A percentile compares a stretch with the other conserved stretches of the same genome.
Conservation (phyloP, 495 filamentous ascomycete species). For the Aspergillus coremiiformis region DNA sequence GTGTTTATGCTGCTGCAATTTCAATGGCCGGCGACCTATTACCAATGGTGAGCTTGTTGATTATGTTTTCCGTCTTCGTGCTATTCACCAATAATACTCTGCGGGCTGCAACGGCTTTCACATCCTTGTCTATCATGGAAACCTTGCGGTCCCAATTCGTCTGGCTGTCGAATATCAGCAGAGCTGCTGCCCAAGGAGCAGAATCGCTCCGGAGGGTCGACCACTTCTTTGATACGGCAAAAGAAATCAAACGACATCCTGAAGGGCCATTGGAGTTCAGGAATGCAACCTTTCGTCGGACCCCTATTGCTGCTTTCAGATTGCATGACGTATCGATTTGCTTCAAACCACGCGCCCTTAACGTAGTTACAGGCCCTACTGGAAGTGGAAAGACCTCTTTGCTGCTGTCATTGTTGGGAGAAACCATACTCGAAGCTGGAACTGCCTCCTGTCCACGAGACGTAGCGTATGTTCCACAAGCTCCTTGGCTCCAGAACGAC, state of each 20-base stretch:
- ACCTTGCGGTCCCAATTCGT: slow-evolving; percentile 36
- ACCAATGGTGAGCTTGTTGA: slow-evolving; percentile 34
- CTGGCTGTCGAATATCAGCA: slow-evolving; percentile 32
- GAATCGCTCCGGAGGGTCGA: slow-evolving; percentile 43
- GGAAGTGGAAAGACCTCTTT: slow-evolving; percentile 60
- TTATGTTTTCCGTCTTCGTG: slow-evolving; percentile 38
- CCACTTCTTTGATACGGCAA: slow-evolving; percentile 36
- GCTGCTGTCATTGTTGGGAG: slow-evolving; percentile 61
- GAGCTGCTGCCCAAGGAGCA: slow-evolving; percentile 30
- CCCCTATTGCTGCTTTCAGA: slow-evolving; percentile 28
- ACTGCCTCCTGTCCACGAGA: slow-evolving; percentile 68
- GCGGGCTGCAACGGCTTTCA: slow-evolving; percentile 43
- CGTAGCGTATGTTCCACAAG: slow-evolving; percentile 67
- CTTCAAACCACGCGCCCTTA: slow-evolving; percentile 45
- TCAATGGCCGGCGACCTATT: slow-evolving; percentile 28
- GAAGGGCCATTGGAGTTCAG: slow-evolving; percentile 34
- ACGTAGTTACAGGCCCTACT: slow-evolving; percentile 46
- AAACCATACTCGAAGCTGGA: slow-evolving; percentile 53
- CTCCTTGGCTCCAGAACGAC: slow-evolving; percentile 75
- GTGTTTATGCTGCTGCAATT: slow-evolving; percentile 28
- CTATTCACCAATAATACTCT: slow-evolving; percentile 35
- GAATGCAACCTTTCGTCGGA: slow-evolving; percentile 22
- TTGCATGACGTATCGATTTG: slow-evolving; percentile 40
- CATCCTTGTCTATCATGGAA: slow-evolving; percentile 37
- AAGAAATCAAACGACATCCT: slow-evolving; percentile 32